A percentile compares a stretch with the other conserved stretches of the same genome.
Conservation (phyloP, 768 basidiomycete species). For the Astraeus odoratus region DNA sequence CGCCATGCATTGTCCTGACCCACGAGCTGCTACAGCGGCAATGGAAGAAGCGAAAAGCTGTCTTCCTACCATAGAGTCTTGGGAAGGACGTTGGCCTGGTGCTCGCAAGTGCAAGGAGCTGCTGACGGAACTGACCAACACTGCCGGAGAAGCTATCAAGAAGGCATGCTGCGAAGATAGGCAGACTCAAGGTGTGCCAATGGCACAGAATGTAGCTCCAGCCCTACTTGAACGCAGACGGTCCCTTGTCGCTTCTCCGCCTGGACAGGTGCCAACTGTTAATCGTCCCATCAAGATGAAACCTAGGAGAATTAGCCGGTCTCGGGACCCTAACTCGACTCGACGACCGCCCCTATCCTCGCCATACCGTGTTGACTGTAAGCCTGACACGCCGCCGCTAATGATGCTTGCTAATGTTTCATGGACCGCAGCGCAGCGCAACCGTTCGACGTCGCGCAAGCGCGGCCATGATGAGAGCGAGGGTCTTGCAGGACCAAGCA, state of each 20-base stretch:
- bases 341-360: slow-evolving; percentile 54
- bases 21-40: slow-evolving; percentile 56
- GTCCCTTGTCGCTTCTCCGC: slow-evolving; percentile 39
- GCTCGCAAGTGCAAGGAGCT: slow-evolving; percentile 83
- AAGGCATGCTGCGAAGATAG: slow-evolving; percentile 17
- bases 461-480: slow-evolving; percentile 65
- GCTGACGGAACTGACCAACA: slow-evolving; percentile 60
- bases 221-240: slow-evolving; percentile 45
- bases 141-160: slow-evolving; percentile 61
- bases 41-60: slow-evolving; percentile 80
- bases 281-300: slow-evolving; percentile 47
- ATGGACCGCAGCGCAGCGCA: slow-evolving; percentile 46
- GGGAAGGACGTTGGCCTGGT: slow-evolving; percentile 86
- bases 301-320: slow-evolving; percentile 48
- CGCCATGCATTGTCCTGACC: slow-evolving; percentile 76
- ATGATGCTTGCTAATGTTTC: slow-evolving; percentile 12
- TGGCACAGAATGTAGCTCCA: slow-evolving; percentile 22
- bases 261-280: slow-evolving; percentile 35
- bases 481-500: slow-evolving; percentile 34
- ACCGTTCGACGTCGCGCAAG: slow-evolving; percentile 69
- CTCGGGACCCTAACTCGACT: slow-evolving; percentile 47
- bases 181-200: slow-evolving; percentile 17
- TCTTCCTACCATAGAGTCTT: slow-evolving; percentile 61
- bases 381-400: slow-evolving; percentile 21
- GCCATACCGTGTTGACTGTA: slow-evolving; percentile 60